phyloP scores from a whole-genome alignment of 148 eudicot genomes.

The Agrostemma githago region DNA sequence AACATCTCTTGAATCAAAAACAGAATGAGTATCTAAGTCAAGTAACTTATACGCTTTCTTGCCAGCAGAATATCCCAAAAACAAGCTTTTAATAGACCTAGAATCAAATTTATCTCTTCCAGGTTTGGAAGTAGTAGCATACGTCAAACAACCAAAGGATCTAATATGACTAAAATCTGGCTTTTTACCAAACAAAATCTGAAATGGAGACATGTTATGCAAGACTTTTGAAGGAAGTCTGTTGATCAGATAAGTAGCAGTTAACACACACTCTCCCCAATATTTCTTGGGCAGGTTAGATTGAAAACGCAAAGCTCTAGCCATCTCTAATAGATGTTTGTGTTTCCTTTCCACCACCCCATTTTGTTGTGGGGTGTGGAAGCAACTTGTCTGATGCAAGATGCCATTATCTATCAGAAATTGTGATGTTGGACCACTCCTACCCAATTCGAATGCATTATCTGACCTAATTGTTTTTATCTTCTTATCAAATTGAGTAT shows the following conservation, averaged over 20 bases:
- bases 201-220: not conserved
- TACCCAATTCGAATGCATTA: not conserved
- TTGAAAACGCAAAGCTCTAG: not conserved
- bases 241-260: not conserved
- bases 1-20: too few relatives aligned
- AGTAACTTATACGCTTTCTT: too few relatives aligned
- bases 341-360: not conserved
- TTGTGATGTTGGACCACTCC: not conserved
- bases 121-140: too few relatives aligned
- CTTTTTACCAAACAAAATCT: not conserved
- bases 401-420: not conserved
- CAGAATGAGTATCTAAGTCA: too few relatives aligned
- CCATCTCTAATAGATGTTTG: not conserved
- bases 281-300: not conserved
- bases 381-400: not conserved
- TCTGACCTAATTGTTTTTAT: not conserved
- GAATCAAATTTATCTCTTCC: too few relatives aligned
- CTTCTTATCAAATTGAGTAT: not conserved
- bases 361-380: constrained; percentile 3
- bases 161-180: too few relatives aligned
- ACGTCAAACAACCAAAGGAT: too few relatives aligned
- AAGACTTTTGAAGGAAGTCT: not conserved
- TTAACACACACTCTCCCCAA: constrained; percentile 2
- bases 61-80: too few relatives aligned
- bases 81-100: too few relatives aligned